These are phyloP conservation scores for Naganishia randhawae DNA, from an alignment of 768 basidiomycete species.

Conservation along the genomic window DNA sequence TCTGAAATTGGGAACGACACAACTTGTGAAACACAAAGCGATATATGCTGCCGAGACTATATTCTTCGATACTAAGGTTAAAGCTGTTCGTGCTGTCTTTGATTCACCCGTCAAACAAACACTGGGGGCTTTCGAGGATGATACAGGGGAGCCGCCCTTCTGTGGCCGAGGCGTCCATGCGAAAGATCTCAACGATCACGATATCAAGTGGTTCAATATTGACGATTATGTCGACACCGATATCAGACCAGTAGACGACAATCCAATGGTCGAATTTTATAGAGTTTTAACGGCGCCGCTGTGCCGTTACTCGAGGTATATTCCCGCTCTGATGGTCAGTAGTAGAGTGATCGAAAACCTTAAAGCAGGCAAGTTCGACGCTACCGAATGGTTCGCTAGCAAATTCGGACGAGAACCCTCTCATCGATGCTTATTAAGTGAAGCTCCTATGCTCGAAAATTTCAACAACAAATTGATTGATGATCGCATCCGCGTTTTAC, in stretches of 20 bases:
- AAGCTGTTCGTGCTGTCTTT: slow-evolving; percentile 74
- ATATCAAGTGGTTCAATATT: slow-evolving; percentile 63
- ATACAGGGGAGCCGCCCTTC: slow-evolving; percentile 7
- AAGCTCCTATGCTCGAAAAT: slow-evolving; percentile 50
- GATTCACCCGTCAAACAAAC: slow-evolving; percentile 28
- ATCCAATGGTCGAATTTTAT: slow-evolving; percentile 65
- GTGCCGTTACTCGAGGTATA: slow-evolving; percentile 67
- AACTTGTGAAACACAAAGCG: slow-evolving; percentile 68
- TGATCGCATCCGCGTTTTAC: neutral
- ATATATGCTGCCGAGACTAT: slow-evolving; percentile 85
- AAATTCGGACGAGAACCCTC: slow-evolving; percentile 85
- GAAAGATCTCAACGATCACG: slow-evolving; percentile 34
- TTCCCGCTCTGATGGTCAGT: slow-evolving; percentile 7
- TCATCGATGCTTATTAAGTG: slow-evolving; percentile 74
- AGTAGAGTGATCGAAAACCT: slow-evolving; percentile 31
- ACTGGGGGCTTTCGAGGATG: slow-evolving; percentile 39
- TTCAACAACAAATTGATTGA: neutral
- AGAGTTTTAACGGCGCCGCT: slow-evolving; percentile 74
- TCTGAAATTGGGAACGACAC: slow-evolving; percentile 58
- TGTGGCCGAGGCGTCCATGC: neutral
- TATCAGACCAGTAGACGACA: slow-evolving; percentile 57
- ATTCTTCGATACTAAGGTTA: slow-evolving; percentile 69
- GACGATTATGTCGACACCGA: slow-evolving; percentile 81
- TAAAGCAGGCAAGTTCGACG: slow-evolving; percentile 23
- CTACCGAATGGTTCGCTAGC: slow-evolving; percentile 38